Percentiles rank a stretch among this genome's conserved stretches.
These are phyloP conservation scores for Rhodotorula sp. DNA, from an alignment of 1,284 basidiomycete genomes.

Conservation along the genomic window DNA sequence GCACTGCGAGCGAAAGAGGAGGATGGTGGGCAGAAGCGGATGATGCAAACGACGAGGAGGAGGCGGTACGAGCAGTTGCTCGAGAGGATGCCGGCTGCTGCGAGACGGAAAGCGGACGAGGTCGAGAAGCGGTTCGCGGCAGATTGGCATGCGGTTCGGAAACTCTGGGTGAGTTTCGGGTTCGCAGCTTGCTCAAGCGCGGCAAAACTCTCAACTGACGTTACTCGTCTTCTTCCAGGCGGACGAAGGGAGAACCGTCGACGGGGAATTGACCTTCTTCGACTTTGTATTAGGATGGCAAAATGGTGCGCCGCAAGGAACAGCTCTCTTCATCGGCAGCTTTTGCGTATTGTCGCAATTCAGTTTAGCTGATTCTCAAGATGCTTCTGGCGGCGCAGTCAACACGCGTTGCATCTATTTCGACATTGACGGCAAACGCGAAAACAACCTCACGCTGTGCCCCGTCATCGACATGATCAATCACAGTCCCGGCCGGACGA, in stretches of 20 bases:
- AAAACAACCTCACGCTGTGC: conserved; percentile 42
- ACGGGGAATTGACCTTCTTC: conserved; percentile 25
- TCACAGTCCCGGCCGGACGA: conserved; percentile 21
- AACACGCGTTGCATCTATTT: conserved; percentile 45
- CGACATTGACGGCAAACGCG: conserved; percentile 23
- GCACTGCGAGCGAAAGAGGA: not conserved
- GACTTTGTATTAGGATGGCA: conserved; percentile 40
- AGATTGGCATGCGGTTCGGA: conserved; percentile 31
- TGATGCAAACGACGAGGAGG: not conserved
- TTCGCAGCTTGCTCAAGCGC: not conserved
- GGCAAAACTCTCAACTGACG: not conserved
- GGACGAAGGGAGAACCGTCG: not conserved
- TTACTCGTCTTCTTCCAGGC: not conserved
- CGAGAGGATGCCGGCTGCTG: conserved; percentile 4
- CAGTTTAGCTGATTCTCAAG: not conserved
- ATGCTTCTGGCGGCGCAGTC: conserved; percentile 16
- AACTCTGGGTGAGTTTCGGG: conserved; percentile 25
- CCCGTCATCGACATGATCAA: conserved; percentile 46
- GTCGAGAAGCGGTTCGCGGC: conserved; percentile 32
- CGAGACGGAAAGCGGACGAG: conserved; percentile 11
- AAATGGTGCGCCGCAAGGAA: conserved; percentile 15
- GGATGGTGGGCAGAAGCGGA: not conserved
- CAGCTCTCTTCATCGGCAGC: not conserved
- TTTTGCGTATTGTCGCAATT: not conserved
- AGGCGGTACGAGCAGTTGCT: conserved; percentile 10